Evolutionary conservation across 1,284 basidiomycete genomes (phyloP), one percentile per base, ranked within the genome.

Genomic region (Lentinus polychrous): DNA sequence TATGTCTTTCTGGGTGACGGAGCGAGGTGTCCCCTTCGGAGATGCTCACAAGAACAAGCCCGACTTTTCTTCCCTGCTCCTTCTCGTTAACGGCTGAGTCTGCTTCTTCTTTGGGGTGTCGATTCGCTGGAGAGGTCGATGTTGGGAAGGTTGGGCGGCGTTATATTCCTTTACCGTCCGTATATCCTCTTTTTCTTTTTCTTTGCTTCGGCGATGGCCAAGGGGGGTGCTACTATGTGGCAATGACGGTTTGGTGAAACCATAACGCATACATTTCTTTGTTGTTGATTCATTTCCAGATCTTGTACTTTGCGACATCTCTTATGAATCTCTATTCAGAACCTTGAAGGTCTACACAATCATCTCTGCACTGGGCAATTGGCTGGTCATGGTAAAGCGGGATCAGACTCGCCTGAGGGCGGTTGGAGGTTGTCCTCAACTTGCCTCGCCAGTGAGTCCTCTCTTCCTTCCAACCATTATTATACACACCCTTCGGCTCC

Each of bases 91-190:
- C 50, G 49, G 61, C 59, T 67, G 66, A 65, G 64, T 78, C 74
- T 70, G 52, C 71, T 64, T 48, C n/a, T n/a, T n/a, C 49, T 55
- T 45, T 32, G 39, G 60, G 72, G 76, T 68, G 76, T 81, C 62
- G 79, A 80, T 67, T 77, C 66, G 71, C 48, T 56, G 53, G 60
- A 63, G 68, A 67, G 69, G 69, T 62, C 64, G 68, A 66, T 60
- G 67, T 66, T 57, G 64, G 64, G 57, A 43, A 56, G 62, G 12
- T 57, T 57, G 59, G 60, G 72, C 70, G 72, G 76, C 78, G 76
- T 81, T 76, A 86, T 86, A 85, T 86, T 83, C 80, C 79, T 81
- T 68, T 73, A 81, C 79, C 75, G 78, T 73, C 81, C 76, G 79
- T 84, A 85, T 52, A 34, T 45, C 65, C 68, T n/a, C n/a, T n/a